Base-by-base conservation (phyloP, 2,329 filamentous ascomycete genomes). In the Bipolaris cookei region DNA sequence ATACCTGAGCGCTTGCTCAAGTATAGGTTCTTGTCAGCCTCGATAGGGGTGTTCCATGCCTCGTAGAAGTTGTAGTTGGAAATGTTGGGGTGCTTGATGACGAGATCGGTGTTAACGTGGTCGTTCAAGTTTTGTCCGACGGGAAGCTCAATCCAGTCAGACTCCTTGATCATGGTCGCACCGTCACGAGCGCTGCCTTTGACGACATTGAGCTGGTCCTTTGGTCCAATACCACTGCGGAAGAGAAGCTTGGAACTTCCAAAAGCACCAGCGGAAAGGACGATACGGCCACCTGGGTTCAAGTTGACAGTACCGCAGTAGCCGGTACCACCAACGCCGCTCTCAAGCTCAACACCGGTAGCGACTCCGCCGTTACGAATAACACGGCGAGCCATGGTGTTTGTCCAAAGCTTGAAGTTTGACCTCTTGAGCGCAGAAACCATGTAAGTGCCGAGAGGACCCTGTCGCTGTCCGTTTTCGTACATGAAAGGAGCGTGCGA, bases 371-470 rank as follows among this genome's bases (percentile, higher is more conserved):
- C 86, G 14, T 79, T 80, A 11, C 89, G 86, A 18, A 90, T 77
- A n/a, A 91, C 82, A 25, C 88, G 83, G 62, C 84, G 83, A n/a
- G 90, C 88, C 42, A 84, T 82, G 3, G 88, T 89, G 69, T 88
- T 86, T 18, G 84, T 84, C 80, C 85, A 86, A 45, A 92, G 78
- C 51, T 84, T 81, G 76, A 92, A 91, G 77, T 91, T 90, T 37
- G 79, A 75, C 57, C 86, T 81, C 39, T 78, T 77, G 45, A 81
- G 80, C 1, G 88, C 87, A 16, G 82, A 80, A 4, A 88, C 85
- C 1, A 92, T 83, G 68, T 92, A 92, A 0, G 89, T 90, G 7
- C 86, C 86, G 71, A 91, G 79, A 11, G 89, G 89, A 1, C 90
- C 89, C 42, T 86, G 86, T 58, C 89, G 81, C 73, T 90, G 86